Conservation (phyloP, 1,284 basidiomycete species). For the Rhodotorula sp. region DNA sequence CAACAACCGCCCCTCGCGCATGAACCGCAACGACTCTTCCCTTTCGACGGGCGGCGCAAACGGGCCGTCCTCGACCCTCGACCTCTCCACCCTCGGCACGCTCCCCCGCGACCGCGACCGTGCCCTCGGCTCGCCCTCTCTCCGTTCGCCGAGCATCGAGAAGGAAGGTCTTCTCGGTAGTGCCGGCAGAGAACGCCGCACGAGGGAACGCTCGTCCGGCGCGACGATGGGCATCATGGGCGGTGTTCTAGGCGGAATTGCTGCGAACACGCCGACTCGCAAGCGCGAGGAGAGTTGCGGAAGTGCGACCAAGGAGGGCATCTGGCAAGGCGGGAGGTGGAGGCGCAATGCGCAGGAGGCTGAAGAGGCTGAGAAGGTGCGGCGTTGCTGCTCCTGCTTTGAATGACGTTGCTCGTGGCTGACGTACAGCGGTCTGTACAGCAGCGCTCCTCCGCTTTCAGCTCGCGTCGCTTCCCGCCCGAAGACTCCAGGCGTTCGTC, state of each 20-base stretch:
- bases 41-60: not conserved
- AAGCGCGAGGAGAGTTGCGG: conserved; percentile 20
- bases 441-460: conserved; percentile 35
- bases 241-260: conserved; percentile 39
- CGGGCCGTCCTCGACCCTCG: conserved; percentile 28
- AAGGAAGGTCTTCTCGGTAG: conserved; percentile 5
- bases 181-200: conserved; percentile 24
- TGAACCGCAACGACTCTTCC: conserved; percentile 24
- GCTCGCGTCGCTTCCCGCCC: conserved; percentile 37
- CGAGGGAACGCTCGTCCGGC: conserved; percentile 23
- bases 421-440: not conserved
- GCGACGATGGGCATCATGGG: conserved; percentile 32
- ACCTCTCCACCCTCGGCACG: conserved; percentile 35
- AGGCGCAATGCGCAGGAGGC: conserved; percentile 23
- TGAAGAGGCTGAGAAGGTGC: conserved; percentile 36
- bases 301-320: conserved; percentile 26
- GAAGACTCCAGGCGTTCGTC: conserved; percentile 10
- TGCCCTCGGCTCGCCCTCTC: conserved; percentile 29
- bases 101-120: conserved; percentile 41
- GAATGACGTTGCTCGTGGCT: not conserved
- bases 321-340: conserved; percentile 39
- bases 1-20: conserved; percentile 26
- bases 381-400: not conserved
- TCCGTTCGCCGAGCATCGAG: conserved; percentile 24
- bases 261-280: not conserved